Conservation (phyloP, 345 rosid species). For the Raphanus sativus region DNA sequence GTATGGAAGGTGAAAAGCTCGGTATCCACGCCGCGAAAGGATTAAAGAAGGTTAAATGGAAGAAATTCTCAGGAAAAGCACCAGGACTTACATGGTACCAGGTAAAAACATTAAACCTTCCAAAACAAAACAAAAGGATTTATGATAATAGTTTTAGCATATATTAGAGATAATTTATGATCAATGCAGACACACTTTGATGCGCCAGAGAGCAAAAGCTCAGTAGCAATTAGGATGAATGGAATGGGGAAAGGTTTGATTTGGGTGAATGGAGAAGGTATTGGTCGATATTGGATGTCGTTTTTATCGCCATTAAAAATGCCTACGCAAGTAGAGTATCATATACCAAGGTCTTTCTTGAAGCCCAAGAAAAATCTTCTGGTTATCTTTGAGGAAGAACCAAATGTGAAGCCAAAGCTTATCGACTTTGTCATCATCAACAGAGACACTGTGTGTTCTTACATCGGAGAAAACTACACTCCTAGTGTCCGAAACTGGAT, state of each 20-base stretch:
- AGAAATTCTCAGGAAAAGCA: slow-evolving; percentile 31
- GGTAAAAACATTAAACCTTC: slow-evolving; percentile 42
- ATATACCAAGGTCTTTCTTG: slow-evolving; percentile 75
- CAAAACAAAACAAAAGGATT: background rate
- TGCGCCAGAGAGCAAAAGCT: slow-evolving; percentile 62
- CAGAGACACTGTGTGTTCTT: slow-evolving; percentile 79
- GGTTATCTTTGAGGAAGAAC: slow-evolving; percentile 73
- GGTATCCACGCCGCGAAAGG: slow-evolving; percentile 53
- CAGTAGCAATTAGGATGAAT: slow-evolving; percentile 55
- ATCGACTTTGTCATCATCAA: slow-evolving; percentile 51
- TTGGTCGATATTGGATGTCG: slow-evolving; percentile 85
- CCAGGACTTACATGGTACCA: slow-evolving; percentile 78
- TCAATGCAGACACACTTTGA: slow-evolving; percentile 63
- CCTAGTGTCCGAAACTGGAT: slow-evolving; percentile 62
- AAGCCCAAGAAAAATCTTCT: slow-evolving; percentile 64
- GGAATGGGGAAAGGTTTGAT: slow-evolving; percentile 83
- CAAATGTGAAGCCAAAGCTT: slow-evolving; percentile 48
- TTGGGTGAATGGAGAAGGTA: slow-evolving; percentile 80
- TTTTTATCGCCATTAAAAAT: slow-evolving; percentile 63
- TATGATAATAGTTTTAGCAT: background rate
- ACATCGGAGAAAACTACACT: slow-evolving; percentile 55
- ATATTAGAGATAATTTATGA: background rate
- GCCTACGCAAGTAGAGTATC: slow-evolving; percentile 81
- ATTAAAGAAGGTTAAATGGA: slow-evolving; percentile 52
- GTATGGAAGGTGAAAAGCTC: slow-evolving; percentile 65